These are phyloP conservation scores for Diospyros kaki DNA, from an alignment of 148 eudicot genomes.

Conservation along the genomic window DNA sequence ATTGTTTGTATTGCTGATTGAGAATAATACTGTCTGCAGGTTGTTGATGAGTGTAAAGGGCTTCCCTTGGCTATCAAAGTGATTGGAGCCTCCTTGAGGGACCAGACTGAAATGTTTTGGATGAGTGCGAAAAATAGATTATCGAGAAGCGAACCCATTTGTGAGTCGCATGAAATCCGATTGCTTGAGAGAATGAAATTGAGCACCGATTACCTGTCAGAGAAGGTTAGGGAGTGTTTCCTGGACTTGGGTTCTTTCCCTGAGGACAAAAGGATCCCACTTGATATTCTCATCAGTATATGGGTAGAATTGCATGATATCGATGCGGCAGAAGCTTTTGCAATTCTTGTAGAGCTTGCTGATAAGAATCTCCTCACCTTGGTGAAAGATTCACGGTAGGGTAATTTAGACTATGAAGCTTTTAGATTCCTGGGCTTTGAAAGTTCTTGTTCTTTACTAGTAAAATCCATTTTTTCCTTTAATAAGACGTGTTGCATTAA, in stretches of 20 bases:
- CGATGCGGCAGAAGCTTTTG: conserved; percentile 68
- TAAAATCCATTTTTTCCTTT: too few relatives aligned
- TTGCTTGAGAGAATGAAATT: conserved; percentile 66
- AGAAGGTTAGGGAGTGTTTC: conserved; percentile 73
- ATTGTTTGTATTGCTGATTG: conserved; percentile 9
- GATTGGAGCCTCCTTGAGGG: conserved; percentile 77
- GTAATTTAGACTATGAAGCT: not conserved
- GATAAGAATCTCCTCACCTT: conserved; percentile 68
- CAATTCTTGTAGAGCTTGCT: conserved; percentile 73
- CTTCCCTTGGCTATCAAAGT: conserved; percentile 89
- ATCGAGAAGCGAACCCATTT: conserved; percentile 59
- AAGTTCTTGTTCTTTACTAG: not conserved
- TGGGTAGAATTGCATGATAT: conserved; percentile 83
- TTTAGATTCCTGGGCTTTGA: not conserved
- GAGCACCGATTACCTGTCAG: conserved; percentile 52
- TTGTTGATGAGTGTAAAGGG: conserved; percentile 77
- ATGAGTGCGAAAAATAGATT: conserved; percentile 64
- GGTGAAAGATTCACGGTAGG: conserved; percentile 69
- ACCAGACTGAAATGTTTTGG: conserved; percentile 65
- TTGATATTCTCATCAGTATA: conserved; percentile 66
- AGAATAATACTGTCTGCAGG: conserved; percentile 29
- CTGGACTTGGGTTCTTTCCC: conserved; percentile 83
- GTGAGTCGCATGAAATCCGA: conserved; percentile 71
- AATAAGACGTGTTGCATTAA: not conserved
- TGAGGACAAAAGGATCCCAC: conserved; percentile 71